Conservation (phyloP, 495 filamentous ascomycete genomes). For the Trichoderma virens region DNA sequence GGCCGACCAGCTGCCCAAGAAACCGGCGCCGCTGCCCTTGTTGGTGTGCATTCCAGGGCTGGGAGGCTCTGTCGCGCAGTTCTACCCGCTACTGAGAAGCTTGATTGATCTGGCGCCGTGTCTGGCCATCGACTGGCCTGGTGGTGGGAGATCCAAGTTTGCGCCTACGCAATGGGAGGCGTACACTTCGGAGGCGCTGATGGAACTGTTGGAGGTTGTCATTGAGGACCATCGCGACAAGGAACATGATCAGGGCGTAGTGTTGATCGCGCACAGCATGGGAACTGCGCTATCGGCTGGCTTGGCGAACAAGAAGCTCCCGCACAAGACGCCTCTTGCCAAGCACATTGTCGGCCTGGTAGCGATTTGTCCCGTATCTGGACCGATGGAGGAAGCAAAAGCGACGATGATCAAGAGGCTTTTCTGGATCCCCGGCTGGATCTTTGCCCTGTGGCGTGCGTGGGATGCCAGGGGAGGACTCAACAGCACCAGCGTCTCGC, state of each 20-base stretch:
- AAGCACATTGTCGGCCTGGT: slow-evolving; percentile 66
- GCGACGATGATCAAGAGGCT: slow-evolving; percentile 44
- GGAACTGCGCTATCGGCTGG: slow-evolving; percentile 72
- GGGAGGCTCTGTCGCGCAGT: slow-evolving; percentile 83
- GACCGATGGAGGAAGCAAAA: slow-evolving; percentile 49
- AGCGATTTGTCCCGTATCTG: slow-evolving; percentile 68
- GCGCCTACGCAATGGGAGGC: slow-evolving; percentile 63
- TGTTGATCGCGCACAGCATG: slow-evolving; percentile 83
- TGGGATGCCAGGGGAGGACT: slow-evolving; percentile 77
- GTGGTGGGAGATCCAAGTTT: slow-evolving; percentile 75
- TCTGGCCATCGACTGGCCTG: slow-evolving; percentile 82
- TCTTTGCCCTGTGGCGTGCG: slow-evolving; percentile 71
- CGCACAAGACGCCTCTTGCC: slow-evolving; percentile 36
- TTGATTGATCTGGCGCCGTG: slow-evolving; percentile 81
- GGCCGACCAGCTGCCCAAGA: slow-evolving; percentile 62
- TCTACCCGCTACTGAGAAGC: slow-evolving; percentile 72
- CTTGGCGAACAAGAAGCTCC: slow-evolving; percentile 56
- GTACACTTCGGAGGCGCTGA: slow-evolving; percentile 69
- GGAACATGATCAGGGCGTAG: slow-evolving; percentile 60
- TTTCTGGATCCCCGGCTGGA: slow-evolving; percentile 55
- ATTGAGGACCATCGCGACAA: slow-evolving; percentile 64
- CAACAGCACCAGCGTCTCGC: slow-evolving; percentile 65
- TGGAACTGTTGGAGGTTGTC: slow-evolving; percentile 60
- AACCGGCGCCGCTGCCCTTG: slow-evolving; percentile 67
- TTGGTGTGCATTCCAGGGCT: slow-evolving; percentile 89